Evolutionary conservation across 2,329 filamentous ascomycete species (phyloP).

Genomic region (Calonectria hawksworthii): DNA sequence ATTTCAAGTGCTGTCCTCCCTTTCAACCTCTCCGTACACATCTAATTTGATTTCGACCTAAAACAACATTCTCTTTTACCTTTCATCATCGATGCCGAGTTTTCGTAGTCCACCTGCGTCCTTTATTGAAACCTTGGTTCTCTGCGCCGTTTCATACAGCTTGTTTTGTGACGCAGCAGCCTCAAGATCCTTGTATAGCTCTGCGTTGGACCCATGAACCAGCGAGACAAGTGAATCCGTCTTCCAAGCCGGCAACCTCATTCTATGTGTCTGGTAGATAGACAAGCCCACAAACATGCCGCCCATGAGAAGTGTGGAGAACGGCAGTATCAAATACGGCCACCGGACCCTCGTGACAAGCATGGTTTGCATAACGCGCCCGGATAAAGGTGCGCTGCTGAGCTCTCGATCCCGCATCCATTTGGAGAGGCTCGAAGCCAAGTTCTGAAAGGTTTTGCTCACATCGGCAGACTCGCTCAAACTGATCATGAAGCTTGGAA

Average conservation of each 20-base stretch:
- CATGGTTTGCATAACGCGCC: neutral
- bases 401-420: conserved; percentile 28
- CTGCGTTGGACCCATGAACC: neutral
- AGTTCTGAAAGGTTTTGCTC: neutral
- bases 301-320: neutral
- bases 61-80: neutral
- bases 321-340: neutral
- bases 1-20: too few relatives aligned
- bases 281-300: neutral
- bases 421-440: conserved; percentile 27
- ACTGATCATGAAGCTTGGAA: neutral
- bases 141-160: neutral
- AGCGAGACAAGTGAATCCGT: neutral
- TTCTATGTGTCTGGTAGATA: neutral
- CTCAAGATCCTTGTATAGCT: neutral
- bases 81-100: neutral
- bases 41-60: too few relatives aligned
- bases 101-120: neutral
- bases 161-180: neutral
- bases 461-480: neutral
- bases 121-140: neutral
- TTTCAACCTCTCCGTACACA: too few relatives aligned
- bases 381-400: neutral
- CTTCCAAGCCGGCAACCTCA: neutral
- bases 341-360: neutral